Base-by-base conservation (phyloP, 345 rosid genomes). In the Odontarrhena argentea region DNA sequence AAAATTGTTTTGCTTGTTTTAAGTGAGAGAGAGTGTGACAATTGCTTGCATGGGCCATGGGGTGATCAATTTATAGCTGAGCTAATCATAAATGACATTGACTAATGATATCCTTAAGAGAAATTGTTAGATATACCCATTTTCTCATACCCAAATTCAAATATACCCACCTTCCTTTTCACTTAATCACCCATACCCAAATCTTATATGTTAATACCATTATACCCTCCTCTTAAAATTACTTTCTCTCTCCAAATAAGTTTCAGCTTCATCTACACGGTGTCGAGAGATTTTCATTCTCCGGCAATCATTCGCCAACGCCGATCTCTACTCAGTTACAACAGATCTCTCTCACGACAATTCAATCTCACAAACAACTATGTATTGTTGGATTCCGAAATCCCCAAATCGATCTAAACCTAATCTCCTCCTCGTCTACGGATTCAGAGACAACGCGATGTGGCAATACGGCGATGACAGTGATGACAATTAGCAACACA, bases 391-490 rank as follows among this genome's bases (percentile, higher is more conserved):
- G 96, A 78, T 83, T 28, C 97, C 96, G 8, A 82, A 79, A 51
- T 24, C 0, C 30, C 75, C 38, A 10, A 75, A 60, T 4, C 48
- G 14, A 13, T 66, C 78, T 0, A 82, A 69, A 65, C 96, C 92
- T 1, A 76, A 79, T 15, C 91, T 87, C 9, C 60, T 87, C 9
- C 87, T 91, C 25, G 63, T 91, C 64, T 92, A 87, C 8, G 91
- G 96, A 1, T 85, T 91, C 10, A 89, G 97, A 0, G 92, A 96
- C 6, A 86, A 87, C 35, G 96, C 97, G 0, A 82, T 85, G 89
- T 87, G 96, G 96, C 96, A 91, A 69, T 87, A 82, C 52, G 81
- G 79, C 0, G 85, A 83, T n/a, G n/a, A n/a, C n/a, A n/a, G n/a
- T n/a, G n/a, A n/a, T n/a, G n/a, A n/a, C n/a, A n/a, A n/a, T n/a